Evolutionary conservation across 352 stramenopile species (phyloP).

Genomic region (Globisporangium mamillatum): DNA sequence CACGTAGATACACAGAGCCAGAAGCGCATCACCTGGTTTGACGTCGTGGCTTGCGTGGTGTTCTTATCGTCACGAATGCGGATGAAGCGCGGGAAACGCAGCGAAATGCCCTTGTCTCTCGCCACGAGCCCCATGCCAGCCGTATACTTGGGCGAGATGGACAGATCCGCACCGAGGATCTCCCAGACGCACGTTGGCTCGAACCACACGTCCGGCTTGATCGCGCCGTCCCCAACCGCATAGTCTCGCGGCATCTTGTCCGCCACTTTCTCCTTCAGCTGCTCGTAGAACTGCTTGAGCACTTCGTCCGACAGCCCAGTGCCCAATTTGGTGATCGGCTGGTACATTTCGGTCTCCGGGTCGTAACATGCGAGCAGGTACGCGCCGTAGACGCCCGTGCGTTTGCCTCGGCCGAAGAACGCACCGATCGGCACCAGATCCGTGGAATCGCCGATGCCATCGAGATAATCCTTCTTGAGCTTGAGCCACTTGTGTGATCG

Average conservation of each 20-base stretch:
- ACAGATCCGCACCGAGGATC: conserved; percentile 97
- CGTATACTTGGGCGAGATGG: conserved; percentile 97
- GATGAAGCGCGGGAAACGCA: conserved; percentile 99
- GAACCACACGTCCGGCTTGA: conserved; percentile 95
- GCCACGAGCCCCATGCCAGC: conserved; percentile 91
- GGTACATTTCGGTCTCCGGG: conserved; percentile 96
- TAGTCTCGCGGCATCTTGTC: conserved; percentile 90
- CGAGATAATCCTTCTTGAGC: conserved; percentile 99
- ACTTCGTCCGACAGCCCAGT: conserved; percentile 99
- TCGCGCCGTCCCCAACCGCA: conserved; percentile 80
- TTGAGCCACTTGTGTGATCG: conserved; percentile 99
- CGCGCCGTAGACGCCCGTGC: conserved; percentile 96
- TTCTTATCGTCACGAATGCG: conserved; percentile 98
- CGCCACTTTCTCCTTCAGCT: conserved; percentile 83
- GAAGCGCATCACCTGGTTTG: conserved; percentile 87
- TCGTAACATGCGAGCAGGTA: conserved; percentile 99
- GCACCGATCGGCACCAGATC: conserved; percentile 99
- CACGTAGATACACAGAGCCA: background rate
- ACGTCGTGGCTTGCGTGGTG: conserved; percentile 93
- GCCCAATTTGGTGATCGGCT: conserved; percentile 98
- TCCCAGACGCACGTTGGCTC: conserved; percentile 97
- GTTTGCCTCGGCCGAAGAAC: conserved; percentile 95
- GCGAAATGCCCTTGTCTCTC: conserved; percentile 94
- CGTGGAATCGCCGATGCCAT: conserved; percentile 96
- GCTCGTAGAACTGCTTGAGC: conserved; percentile 88